Conservation (phyloP, 108 stramenopile species). For the Nitzschia putrida region DNA sequence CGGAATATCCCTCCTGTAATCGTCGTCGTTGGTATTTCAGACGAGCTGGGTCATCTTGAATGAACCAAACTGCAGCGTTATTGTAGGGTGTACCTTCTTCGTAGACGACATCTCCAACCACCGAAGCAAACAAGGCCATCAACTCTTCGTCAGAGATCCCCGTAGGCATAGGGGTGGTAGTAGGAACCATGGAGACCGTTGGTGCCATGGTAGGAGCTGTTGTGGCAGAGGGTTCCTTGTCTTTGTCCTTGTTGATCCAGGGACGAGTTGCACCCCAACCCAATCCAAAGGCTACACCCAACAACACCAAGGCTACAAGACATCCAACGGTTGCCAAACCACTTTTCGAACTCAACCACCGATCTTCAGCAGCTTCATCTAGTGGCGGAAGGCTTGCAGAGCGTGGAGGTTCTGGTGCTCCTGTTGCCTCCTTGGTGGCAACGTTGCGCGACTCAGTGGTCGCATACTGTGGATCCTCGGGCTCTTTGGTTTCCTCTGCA, state of each 20-base stretch:
- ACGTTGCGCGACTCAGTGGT: too few species aligned
- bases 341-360: slow-evolving; percentile 6
- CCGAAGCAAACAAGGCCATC: slow-evolving; percentile 12
- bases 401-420: too few species aligned
- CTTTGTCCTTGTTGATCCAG: slow-evolving; percentile 1
- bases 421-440: too few species aligned
- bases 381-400: neutral
- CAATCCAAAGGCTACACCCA: neutral
- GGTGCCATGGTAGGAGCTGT: slow-evolving; percentile 5
- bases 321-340: neutral
- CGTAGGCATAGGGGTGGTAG: slow-evolving; percentile 5
- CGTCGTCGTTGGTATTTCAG: neutral
- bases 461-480: too few species aligned
- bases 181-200: neutral
- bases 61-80: slow-evolving; percentile 36
- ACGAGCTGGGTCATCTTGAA: slow-evolving; percentile 29
- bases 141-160: slow-evolving; percentile 11
- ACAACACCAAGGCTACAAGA: neutral
- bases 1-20: slow-evolving; percentile 6
- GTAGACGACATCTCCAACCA: slow-evolving; percentile 21
- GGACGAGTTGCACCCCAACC: slow-evolving; percentile 5
- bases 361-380: slow-evolving; percentile 1
- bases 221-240: neutral
- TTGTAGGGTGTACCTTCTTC: slow-evolving; percentile 21
- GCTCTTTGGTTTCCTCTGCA: neutral